Evolutionary conservation across 116 monocot genomes (phyloP).

Genomic region (Iris pallida): DNA sequence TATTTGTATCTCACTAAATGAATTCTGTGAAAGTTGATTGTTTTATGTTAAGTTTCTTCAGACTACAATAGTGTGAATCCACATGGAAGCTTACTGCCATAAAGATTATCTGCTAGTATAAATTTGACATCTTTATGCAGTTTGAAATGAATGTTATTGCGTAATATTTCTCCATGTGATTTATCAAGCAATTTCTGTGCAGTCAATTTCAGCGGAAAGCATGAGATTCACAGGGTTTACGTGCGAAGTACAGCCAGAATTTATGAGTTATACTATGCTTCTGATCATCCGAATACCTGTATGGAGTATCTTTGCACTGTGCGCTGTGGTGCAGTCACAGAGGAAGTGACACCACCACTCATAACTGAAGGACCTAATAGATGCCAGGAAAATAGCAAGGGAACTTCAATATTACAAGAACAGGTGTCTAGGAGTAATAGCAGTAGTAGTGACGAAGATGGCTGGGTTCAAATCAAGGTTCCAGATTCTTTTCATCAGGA

Average conservation of each 20-base stretch:
- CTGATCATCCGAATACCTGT: conserved; percentile 19
- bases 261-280: conserved; percentile 75
- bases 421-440: conserved; percentile 19
- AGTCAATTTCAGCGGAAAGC: conserved; percentile 70
- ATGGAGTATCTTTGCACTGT: conserved; percentile 87
- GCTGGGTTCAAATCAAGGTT: conserved; percentile 71
- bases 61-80: too few relatives aligned
- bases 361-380: conserved; percentile 10
- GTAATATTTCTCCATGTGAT: neutral
- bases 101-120: too few relatives aligned
- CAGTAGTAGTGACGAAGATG: conserved; percentile 58
- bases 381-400: conserved; percentile 4
- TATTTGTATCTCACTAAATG: too few relatives aligned
- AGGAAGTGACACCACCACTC: conserved; percentile 19
- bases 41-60: too few relatives aligned
- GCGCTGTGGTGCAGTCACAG: conserved; percentile 47
- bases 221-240: conserved; percentile 73
- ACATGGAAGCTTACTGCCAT: too few relatives aligned
- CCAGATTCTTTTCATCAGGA: conserved; percentile 29
- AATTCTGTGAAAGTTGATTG: too few relatives aligned
- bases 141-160: too few relatives aligned
- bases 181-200: conserved; percentile 16
- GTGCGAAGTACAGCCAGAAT: conserved; percentile 66
- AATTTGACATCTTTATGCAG: too few relatives aligned
- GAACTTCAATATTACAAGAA: conserved; percentile 14